phyloP scores from a whole-genome alignment of 2,329 filamentous ascomycete species.

The Capronia americana region DNA sequence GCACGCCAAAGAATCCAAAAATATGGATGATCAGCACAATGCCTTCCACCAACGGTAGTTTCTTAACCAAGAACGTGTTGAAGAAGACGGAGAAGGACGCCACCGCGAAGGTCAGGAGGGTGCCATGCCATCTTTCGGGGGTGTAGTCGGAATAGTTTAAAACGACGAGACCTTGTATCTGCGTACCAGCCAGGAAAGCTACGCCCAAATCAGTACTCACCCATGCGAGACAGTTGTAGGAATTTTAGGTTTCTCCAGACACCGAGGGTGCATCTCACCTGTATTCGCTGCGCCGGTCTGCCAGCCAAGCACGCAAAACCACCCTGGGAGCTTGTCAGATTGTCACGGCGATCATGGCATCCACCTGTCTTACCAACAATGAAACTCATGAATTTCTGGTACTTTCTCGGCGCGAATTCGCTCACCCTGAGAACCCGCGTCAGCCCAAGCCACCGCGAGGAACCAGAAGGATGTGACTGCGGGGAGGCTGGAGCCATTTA shows the following conservation, averaged over 20 bases:
- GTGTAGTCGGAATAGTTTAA: slow-evolving; percentile 52
- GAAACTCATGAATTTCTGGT: slow-evolving; percentile 46
- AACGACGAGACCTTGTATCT: slow-evolving; percentile 55
- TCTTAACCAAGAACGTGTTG: slow-evolving; percentile 51
- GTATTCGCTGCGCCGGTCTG: slow-evolving; percentile 40
- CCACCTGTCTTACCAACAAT: slow-evolving; percentile 35
- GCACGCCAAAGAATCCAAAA: slow-evolving; percentile 51
- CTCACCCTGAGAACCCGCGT: slow-evolving; percentile 38
- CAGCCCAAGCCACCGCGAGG: background rate
- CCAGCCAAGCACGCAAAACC: slow-evolving; percentile 45
- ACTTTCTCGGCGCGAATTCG: slow-evolving; percentile 46
- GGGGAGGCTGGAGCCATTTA: background rate
- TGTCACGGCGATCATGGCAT: background rate
- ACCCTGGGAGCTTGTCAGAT: slow-evolving; percentile 36
- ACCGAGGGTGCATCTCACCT: slow-evolving; percentile 22
- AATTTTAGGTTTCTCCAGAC: background rate
- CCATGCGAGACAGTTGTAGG: slow-evolving; percentile 31
- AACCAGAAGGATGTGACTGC: background rate
- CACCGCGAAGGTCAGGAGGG: slow-evolving; percentile 52
- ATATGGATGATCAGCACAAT: slow-evolving; percentile 53
- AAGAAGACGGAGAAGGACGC: slow-evolving; percentile 49
- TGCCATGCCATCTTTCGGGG: slow-evolving; percentile 53
- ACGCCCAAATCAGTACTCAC: background rate
- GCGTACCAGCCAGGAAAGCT: slow-evolving; percentile 53
- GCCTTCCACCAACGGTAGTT: slow-evolving; percentile 50